Percentiles rank a stretch among this genome's conserved stretches.
Evolutionary conservation across 495 filamentous ascomycete species (phyloP).

Genomic region (Tuber aestivum): DNA sequence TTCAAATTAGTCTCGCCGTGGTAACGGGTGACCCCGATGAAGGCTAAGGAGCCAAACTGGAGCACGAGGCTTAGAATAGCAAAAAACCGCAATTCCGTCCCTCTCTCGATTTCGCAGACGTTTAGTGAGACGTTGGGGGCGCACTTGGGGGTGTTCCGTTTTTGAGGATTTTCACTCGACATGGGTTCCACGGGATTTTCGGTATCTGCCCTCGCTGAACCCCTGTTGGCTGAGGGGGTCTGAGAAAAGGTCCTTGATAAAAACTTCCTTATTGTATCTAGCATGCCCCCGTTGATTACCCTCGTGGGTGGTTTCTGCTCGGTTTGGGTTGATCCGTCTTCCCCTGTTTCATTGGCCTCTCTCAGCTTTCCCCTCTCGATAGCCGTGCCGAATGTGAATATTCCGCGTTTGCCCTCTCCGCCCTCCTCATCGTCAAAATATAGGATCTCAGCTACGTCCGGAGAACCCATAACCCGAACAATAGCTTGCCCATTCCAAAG

Average conservation of each 20-base stretch:
- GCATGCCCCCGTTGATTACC: no score
- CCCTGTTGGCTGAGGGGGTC: not conserved
- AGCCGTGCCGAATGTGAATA: not conserved
- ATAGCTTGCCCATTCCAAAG: constrained; percentile 38
- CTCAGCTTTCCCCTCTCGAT: not conserved
- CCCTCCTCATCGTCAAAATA: constrained; percentile 6
- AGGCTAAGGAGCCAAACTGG: constrained; percentile 35
- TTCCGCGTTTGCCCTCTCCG: not conserved
- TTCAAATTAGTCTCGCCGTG: constrained; percentile 5
- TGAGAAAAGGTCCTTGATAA: not conserved
- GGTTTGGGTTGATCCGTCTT: no score
- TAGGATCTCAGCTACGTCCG: constrained; percentile 23
- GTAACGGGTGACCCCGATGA: constrained; percentile 33
- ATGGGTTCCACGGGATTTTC: constrained; percentile 1
- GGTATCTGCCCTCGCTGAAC: not conserved
- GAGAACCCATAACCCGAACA: constrained; percentile 28
- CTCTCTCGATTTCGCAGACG: constrained; percentile 11
- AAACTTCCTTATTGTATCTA: no score
- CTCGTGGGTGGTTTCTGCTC: no score
- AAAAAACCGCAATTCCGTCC: constrained; percentile 24
- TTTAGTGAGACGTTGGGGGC: constrained; percentile 42
- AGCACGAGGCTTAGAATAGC: constrained; percentile 33
- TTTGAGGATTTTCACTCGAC: not conserved
- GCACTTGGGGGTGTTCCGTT: not conserved
- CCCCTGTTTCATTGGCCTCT: not conserved